These are phyloP conservation scores for Isatis tinctoria DNA, from an alignment of 345 rosid species.

Conservation along the genomic window DNA sequence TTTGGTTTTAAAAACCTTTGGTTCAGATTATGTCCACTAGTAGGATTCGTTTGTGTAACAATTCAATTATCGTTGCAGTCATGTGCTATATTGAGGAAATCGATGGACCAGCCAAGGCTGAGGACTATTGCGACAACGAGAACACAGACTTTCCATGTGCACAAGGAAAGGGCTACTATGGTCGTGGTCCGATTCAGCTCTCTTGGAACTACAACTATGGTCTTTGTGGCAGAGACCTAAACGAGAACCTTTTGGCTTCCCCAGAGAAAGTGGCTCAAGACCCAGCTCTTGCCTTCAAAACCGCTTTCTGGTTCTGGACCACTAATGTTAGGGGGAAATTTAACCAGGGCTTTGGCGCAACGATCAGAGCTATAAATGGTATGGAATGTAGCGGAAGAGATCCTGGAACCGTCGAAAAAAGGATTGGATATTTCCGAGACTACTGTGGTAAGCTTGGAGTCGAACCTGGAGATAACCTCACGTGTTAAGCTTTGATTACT, in stretches of 20 bases:
- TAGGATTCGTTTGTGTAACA: background rate
- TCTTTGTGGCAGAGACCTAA: constrained; percentile 41
- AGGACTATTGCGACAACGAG: constrained; percentile 38
- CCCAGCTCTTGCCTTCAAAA: constrained; percentile 51
- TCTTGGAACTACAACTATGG: constrained; percentile 65
- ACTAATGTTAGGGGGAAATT: constrained; percentile 36
- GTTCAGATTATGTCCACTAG: background rate
- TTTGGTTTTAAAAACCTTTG: background rate
- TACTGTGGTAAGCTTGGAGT: constrained; percentile 51
- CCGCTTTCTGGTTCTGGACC: constrained; percentile 75
- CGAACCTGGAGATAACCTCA: constrained; percentile 47
- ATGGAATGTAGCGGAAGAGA: constrained; percentile 47
- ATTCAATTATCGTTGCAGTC: constrained; percentile 26
- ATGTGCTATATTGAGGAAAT: constrained; percentile 56
- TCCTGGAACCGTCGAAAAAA: constrained; percentile 27
- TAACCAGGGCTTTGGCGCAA: constrained; percentile 59
- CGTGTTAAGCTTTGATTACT: constrained; percentile 34
- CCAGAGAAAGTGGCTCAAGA: constrained; percentile 63
- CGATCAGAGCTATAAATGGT: constrained; percentile 54
- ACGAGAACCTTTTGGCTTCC: constrained; percentile 41
- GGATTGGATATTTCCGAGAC: constrained; percentile 43
- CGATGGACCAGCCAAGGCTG: constrained; percentile 33
- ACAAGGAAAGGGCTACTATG: constrained; percentile 46
- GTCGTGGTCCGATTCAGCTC: constrained; percentile 64
- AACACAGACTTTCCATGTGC: constrained; percentile 47